Base-by-base conservation (phyloP, 1,284 basidiomycete genomes). In the Ceraceosorus guamensis region DNA sequence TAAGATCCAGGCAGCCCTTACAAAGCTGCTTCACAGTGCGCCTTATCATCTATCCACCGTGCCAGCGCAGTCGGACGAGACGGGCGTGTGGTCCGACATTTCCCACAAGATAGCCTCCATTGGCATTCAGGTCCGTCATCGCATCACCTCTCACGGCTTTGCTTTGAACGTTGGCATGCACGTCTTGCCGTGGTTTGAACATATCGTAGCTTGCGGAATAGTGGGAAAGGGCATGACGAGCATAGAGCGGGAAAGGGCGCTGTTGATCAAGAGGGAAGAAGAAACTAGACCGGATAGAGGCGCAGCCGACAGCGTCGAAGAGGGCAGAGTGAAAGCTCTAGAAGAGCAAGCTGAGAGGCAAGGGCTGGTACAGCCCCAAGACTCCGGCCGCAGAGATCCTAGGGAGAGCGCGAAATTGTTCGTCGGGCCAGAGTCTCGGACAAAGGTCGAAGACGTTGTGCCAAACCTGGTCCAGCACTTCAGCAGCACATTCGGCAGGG, bases 101-200 rank as follows among this genome's bases (percentile, higher is more conserved):
- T 62, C 57, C 45, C 84, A 83, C 44, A 91, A 98, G 79, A 83
- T 98, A 65, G 89, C 85, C 6, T 93, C 90, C 59, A 93, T 99
- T 58, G 95, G 95, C 49, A 90, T 99, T 52, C 92, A 97, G 77
- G 87, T 99, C 43, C 85, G 91, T 50, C 91, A 97, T 72, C 83
- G 93, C 37, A 82, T 99, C 57, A 91, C 91, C 35, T 88, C 86
- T 18, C 95, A 99, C 75, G 95, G 95, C 0, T 96, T 99, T 77
- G 85, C 92, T 2, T 80, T 97, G 74, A 99, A 99, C 76, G 80
- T 97, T 57, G 77, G 79, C 14, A 85, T 91, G 63, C 89, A 89
- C 2, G 59, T 73, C 44, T 75, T 84, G 14, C 70, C 78, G 13
- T 96, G 93, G 87, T 97, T 99, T 75, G 81, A 87, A 67, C 80